phyloP scores from a whole-genome alignment of 371 early-diverging fungal genomes.

The Actinomortierella ambigua region DNA sequence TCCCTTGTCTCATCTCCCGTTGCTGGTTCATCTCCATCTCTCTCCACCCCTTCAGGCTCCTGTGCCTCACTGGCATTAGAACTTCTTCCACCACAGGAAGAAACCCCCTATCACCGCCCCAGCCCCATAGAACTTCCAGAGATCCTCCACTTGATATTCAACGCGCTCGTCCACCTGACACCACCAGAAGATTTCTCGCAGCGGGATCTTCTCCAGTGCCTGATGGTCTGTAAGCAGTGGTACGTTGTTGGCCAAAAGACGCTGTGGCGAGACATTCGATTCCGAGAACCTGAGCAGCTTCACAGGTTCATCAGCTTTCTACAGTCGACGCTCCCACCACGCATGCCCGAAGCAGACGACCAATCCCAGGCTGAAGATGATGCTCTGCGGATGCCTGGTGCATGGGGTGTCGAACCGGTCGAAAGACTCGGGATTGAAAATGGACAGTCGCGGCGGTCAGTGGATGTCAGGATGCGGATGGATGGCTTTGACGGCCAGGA shows the following conservation, averaged over 20 bases:
- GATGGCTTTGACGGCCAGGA: background rate
- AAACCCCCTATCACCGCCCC: constrained; percentile 9
- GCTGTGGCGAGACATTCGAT: constrained; percentile 43
- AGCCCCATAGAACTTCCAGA: constrained; percentile 41
- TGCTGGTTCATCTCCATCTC: too few relatives aligned
- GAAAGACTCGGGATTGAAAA: too few relatives aligned
- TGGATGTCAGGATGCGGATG: too few relatives aligned
- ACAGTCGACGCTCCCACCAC: background rate
- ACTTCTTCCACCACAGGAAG: too few relatives aligned
- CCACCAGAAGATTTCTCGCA: constrained; percentile 38
- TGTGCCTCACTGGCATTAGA: too few relatives aligned
- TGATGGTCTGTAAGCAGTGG: constrained; percentile 43
- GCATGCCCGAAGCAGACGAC: background rate
- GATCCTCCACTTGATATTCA: constrained; percentile 40
- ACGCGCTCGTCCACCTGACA: constrained; percentile 32
- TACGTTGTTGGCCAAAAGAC: constrained; percentile 44
- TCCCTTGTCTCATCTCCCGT: too few relatives aligned
- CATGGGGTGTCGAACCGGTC: too few relatives aligned
- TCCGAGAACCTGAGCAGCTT: constrained; percentile 24
- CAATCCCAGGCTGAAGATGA: too few relatives aligned
- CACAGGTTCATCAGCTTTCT: constrained; percentile 5
- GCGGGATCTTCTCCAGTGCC: constrained; percentile 32
- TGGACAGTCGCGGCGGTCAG: too few relatives aligned
- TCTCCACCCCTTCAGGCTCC: too few relatives aligned
- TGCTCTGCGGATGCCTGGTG: too few relatives aligned